Evolutionary conservation across 2,329 filamentous ascomycete species (phyloP).

Genomic region (Lasiodiplodia citricola): DNA sequence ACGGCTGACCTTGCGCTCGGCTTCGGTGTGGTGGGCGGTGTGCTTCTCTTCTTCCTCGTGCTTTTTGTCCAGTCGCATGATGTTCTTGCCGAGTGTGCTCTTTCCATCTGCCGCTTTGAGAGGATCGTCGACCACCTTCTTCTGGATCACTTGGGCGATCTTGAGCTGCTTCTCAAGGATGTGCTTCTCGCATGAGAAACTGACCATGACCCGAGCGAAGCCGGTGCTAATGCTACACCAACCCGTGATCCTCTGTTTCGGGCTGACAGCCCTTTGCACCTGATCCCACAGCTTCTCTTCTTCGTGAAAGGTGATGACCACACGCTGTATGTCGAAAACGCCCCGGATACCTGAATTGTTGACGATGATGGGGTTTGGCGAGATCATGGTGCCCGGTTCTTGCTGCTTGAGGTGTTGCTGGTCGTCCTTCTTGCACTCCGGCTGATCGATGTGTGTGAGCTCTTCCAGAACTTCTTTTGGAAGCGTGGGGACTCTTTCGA

Average conservation of each 20-base stretch:
- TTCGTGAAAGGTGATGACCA: background rate
- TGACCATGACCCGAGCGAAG: background rate
- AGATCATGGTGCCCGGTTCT: background rate
- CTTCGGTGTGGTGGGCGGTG: background rate
- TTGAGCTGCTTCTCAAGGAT: background rate
- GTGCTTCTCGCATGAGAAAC: background rate
- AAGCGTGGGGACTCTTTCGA: background rate
- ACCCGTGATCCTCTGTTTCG: background rate
- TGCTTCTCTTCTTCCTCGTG: background rate
- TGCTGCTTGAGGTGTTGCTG: background rate
- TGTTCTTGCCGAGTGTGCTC: background rate
- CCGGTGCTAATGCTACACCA: conserved; percentile 7
- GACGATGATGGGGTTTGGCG: background rate
- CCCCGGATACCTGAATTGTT: background rate
- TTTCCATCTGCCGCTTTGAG: background rate
- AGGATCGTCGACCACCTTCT: background rate
- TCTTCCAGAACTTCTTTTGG: background rate
- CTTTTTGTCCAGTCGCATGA: background rate
- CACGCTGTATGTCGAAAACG: background rate
- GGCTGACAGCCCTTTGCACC: background rate
- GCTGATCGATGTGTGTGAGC: background rate
- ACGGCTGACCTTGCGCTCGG: background rate
- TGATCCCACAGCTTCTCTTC: background rate
- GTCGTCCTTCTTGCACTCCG: background rate
- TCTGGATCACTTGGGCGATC: background rate